Conservation (phyloP, 257 asterid species). For the Ilex asprella region DNA sequence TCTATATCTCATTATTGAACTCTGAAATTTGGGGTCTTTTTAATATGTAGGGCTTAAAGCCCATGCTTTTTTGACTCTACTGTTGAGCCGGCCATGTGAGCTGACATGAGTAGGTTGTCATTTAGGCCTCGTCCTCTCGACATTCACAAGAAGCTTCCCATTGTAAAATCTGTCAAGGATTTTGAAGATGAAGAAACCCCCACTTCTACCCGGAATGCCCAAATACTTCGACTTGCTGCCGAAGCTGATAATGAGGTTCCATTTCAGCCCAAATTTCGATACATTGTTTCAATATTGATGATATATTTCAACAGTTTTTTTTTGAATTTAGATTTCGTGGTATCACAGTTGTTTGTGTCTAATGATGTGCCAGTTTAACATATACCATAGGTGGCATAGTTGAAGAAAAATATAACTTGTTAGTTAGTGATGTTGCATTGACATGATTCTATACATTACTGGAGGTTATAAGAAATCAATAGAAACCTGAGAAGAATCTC, state of each 20-base stretch:
- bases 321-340: not conserved
- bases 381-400: too few species aligned
- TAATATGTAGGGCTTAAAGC: too few species aligned
- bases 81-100: not conserved
- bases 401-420: not conserved
- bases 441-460: too few species aligned
- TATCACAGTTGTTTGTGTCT: not conserved
- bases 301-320: not conserved
- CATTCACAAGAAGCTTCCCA: conserved; percentile 92
- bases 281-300: not conserved
- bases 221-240: conserved; percentile 68
- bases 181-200: conserved; percentile 94
- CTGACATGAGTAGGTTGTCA: conserved; percentile 93
- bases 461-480: too few species aligned
- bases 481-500: not conserved
- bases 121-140: conserved; percentile 99
- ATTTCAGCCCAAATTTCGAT: not conserved
- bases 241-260: conserved; percentile 80
- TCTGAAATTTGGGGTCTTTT: too few species aligned
- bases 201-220: conserved; percentile 78
- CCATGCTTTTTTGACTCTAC: too few species aligned
- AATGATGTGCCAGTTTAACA: not conserved
- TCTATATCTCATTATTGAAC: too few species aligned
- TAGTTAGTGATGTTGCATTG: not conserved
- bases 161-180: conserved; percentile 83